Evolutionary conservation across 2,329 filamentous ascomycete genomes (phyloP).

Genomic region (Epichloe aotearoae): DNA sequence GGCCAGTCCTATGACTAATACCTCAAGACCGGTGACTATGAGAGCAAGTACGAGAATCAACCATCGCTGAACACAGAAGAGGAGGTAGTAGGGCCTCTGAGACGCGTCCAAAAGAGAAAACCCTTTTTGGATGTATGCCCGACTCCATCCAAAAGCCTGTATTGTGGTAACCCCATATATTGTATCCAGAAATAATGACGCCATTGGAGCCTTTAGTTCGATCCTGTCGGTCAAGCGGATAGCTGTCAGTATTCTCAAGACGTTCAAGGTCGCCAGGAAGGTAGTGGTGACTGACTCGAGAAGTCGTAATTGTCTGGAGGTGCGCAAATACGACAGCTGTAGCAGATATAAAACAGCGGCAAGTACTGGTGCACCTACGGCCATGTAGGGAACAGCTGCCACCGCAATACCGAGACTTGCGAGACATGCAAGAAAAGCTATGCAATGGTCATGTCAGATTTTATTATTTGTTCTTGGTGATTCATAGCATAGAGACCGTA

Average conservation of each 20-base stretch:
- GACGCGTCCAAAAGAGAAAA: neutral
- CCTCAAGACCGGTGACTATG: neutral
- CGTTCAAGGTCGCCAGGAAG: too few relatives aligned
- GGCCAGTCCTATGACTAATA: neutral
- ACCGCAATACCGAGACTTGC: too few relatives aligned
- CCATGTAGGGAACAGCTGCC: too few relatives aligned
- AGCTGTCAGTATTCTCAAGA: neutral
- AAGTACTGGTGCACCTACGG: neutral
- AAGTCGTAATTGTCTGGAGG: slow-evolving; percentile 1
- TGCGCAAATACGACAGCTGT: neutral
- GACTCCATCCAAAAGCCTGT: neutral
- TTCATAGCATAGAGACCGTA: too few relatives aligned
- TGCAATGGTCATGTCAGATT: too few relatives aligned
- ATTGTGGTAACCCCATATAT: neutral
- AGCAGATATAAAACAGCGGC: neutral
- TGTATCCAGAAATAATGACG: neutral
- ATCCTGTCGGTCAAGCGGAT: neutral
- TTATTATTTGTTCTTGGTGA: too few relatives aligned
- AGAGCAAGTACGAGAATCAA: neutral
- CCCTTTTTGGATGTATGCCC: neutral
- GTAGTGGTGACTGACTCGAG: neutral
- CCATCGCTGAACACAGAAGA: neutral
- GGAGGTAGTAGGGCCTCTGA: neutral
- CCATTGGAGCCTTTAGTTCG: neutral
- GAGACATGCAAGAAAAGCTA: too few relatives aligned